Base-by-base conservation (phyloP, 2,329 filamentous ascomycete genomes). In the Colletotrichum tropicicola region DNA sequence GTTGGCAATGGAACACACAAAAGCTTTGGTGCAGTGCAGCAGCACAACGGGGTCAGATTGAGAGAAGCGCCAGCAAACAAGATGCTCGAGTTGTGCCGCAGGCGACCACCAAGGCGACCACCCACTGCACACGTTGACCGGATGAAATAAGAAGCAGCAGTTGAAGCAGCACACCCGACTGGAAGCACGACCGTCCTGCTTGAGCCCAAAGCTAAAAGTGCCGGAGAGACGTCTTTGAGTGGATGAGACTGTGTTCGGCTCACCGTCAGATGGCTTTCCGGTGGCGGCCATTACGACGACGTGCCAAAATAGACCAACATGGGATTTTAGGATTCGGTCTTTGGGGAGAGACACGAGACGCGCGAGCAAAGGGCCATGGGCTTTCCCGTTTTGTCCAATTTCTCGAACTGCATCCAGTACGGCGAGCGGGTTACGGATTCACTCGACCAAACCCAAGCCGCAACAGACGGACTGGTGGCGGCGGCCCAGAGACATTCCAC, bases 241-340 rank as follows among this genome's bases (percentile, higher is more conserved):
- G 62, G 49, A 28, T 25, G 62, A 37, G 28, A 61, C 35, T 27
- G 54, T 52, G 49, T 65, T 65, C 62, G 62, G 62, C 57, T 65
- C 57, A 60, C 58, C 57, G 62, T 65, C 62, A 65, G 57, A 65
- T 65, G 57, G 49, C 57, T 39, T 61, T 65, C 62, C 62, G 62
- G 62, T 65, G 62, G 62, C 62, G 62, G 54, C 32, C 43, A 65
- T 65, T 65, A 65, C 62, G 62, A 65, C 61, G 61, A 65, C 62
- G 56, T 49, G 52, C 62, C 49, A 55, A 47, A 55, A 52, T 48
- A 32, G 35, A 45, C 23, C 37, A 17, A 61, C 27, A 51, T 61
- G 57, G 57, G 57, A 62, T 61, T 51, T 52, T 47, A 25, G 17
- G 15, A 43, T 57, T 57, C 53, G 52, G 43, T 35, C 53, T 35